phyloP scores from a whole-genome alignment of 768 basidiomycete genomes.

The Pleurotus eryngii region DNA sequence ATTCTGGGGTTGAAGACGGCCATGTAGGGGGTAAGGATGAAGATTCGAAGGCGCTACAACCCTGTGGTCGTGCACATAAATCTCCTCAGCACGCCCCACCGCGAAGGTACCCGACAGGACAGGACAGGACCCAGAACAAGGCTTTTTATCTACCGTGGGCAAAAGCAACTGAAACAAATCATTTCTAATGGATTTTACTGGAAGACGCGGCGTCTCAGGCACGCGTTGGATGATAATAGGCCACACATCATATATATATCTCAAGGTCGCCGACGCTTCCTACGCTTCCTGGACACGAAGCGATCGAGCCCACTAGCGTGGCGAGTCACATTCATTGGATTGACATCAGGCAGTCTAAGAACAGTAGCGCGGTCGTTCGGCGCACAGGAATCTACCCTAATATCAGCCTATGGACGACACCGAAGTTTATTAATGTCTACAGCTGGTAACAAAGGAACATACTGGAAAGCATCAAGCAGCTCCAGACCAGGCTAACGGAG shows the following conservation, averaged over 20 bases:
- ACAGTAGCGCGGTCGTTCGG: constrained; percentile 1
- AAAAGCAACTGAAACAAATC: constrained; percentile 2
- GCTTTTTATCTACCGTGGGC: constrained; percentile 3
- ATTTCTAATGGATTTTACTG: not conserved
- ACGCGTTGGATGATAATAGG: too few relatives aligned
- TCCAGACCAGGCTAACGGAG: constrained; percentile 40
- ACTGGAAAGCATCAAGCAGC: not conserved
- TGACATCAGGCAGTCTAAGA: not conserved
- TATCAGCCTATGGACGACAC: not conserved
- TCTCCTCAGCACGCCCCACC: not conserved
- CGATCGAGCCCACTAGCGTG: too few relatives aligned
- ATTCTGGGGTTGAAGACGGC: constrained; percentile 75
- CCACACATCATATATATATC: too few relatives aligned
- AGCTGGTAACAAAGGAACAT: not conserved
- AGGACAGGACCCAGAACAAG: constrained; percentile 6
- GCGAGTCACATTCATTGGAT: not conserved
- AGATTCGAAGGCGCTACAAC: constrained; percentile 6
- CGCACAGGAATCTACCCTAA: not conserved
- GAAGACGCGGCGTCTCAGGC: not conserved
- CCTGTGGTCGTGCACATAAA: constrained; percentile 5
- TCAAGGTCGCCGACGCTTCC: too few relatives aligned
- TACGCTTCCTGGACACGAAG: too few relatives aligned
- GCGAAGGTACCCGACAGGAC: constrained; percentile 9
- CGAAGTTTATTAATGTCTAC: not conserved
- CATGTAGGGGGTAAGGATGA: constrained; percentile 28